Evolutionary conservation across 2,329 filamentous ascomycete genomes (phyloP).

Genomic region (Ceratocystis cubensis): DNA sequence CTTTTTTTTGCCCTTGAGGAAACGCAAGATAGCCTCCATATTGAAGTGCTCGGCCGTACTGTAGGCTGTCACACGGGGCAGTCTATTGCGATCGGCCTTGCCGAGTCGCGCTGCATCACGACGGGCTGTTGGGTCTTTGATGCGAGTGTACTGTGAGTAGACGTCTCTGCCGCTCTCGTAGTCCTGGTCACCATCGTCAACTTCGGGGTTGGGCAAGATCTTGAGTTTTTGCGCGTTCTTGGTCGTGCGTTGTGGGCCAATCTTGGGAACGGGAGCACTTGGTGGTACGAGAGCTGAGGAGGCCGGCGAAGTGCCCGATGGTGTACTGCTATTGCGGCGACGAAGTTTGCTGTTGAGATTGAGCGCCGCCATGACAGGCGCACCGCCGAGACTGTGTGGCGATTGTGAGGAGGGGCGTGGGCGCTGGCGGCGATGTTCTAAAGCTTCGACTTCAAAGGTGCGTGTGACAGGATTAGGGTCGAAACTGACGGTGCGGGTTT

Average conservation of each 20-base stretch:
- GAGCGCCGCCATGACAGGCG: constrained; percentile 58
- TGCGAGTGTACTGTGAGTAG: constrained; percentile 93
- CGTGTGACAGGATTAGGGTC: constrained; percentile 55
- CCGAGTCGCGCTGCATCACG: constrained; percentile 84
- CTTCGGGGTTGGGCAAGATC: constrained; percentile 80
- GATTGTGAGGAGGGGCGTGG: constrained; percentile 26
- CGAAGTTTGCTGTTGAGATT: constrained; percentile 65
- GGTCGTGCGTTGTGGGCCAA: constrained; percentile 86
- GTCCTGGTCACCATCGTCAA: constrained; percentile 62
- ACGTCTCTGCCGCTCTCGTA: constrained; percentile 91
- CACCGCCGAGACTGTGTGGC: constrained; percentile 29
- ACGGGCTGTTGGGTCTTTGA: constrained; percentile 88
- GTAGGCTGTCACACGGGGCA: constrained; percentile 91
- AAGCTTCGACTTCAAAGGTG: constrained; percentile 42
- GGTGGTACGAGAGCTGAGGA: constrained; percentile 28
- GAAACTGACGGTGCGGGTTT: constrained; percentile 60
- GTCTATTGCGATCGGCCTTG: constrained; percentile 75
- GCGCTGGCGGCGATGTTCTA: constrained; percentile 29
- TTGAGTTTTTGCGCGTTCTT: constrained; percentile 96
- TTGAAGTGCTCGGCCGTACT: constrained; percentile 89
- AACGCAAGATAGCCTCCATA: constrained; percentile 78
- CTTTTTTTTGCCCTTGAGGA: constrained; percentile 72
- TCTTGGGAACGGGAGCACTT: constrained; percentile 44
- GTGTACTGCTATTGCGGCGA: constrained; percentile 57
- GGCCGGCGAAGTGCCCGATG: constrained; percentile 40